phyloP scores from a whole-genome alignment of 352 stramenopile genomes.

The Globisporangium spiculum region DNA sequence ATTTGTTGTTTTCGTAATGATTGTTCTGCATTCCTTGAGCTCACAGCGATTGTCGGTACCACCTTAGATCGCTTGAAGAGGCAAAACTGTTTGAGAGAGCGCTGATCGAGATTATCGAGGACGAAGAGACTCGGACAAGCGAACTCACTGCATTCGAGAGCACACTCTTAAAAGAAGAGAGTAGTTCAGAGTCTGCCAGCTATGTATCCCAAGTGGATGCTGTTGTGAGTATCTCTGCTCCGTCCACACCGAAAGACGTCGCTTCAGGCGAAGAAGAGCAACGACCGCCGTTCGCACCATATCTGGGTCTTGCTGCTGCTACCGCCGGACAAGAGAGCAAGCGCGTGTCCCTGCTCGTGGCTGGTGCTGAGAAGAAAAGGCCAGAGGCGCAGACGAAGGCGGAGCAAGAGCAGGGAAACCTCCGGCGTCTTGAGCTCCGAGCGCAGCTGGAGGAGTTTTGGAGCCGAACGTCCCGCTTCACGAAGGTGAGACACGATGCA shows the following conservation, averaged over 20 bases:
- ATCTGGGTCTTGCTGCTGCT: background rate
- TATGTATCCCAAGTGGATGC: slow-evolving; percentile 11
- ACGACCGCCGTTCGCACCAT: background rate
- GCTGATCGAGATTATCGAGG: slow-evolving; percentile 18
- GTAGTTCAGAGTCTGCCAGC: background rate
- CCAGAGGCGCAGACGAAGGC: slow-evolving; percentile 1
- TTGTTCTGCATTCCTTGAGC: background rate
- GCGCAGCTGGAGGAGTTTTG: slow-evolving; percentile 20
- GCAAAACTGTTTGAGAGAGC: slow-evolving; percentile 51
- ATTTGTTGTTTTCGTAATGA: background rate
- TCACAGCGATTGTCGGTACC: background rate
- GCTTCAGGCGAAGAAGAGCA: background rate
- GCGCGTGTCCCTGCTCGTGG: background rate
- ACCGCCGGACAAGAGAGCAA: slow-evolving; percentile 5
- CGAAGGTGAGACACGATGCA: slow-evolving; percentile 6
- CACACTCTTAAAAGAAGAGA: slow-evolving; percentile 3
- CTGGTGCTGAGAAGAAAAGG: slow-evolving; percentile 12
- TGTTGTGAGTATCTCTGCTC: slow-evolving; percentile 6
- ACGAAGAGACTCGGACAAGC: slow-evolving; percentile 11
- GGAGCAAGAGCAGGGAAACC: slow-evolving; percentile 5
- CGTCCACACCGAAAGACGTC: background rate
- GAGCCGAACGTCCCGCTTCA: slow-evolving; percentile 10
- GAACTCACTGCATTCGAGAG: slow-evolving; percentile 14
- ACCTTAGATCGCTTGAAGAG: slow-evolving; percentile 40
- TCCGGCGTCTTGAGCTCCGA: slow-evolving; percentile 2